Conservation (phyloP, 768 basidiomycete species). For the Kwoniella pini region DNA sequence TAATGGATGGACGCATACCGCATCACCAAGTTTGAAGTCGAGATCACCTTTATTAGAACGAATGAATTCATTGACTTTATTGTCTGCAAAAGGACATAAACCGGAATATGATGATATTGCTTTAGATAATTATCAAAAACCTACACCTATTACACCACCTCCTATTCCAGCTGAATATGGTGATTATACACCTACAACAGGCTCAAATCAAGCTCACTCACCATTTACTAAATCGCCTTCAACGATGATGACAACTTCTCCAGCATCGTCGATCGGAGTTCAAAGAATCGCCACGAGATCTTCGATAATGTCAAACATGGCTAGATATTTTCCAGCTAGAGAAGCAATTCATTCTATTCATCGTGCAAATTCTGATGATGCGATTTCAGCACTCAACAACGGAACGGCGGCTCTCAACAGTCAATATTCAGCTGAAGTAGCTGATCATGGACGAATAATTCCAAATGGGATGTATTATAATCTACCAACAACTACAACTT, state of each 20-base stretch:
- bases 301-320: slow-evolving; percentile 1
- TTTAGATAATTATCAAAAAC: not conserved
- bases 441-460: too few relatives aligned
- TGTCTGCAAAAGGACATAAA: not conserved
- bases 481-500: not conserved
- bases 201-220: not conserved
- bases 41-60: not conserved
- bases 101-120: slow-evolving; percentile 19
- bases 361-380: not conserved
- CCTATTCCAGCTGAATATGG: slow-evolving; percentile 5
- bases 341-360: not conserved
- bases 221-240: slow-evolving; percentile 1
- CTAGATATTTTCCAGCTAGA: not conserved
- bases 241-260: not conserved
- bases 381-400: not conserved
- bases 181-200: slow-evolving; percentile 6
- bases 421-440: too few relatives aligned
- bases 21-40: not conserved
- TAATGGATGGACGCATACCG: not conserved
- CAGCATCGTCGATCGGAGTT: not conserved
- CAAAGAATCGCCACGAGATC: not conserved
- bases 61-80: not conserved
- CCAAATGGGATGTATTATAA: not conserved
- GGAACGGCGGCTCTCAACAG: too few relatives aligned
- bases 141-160: not conserved